A percentile compares a stretch with the other conserved stretches of the same genome.
phyloP scores from a whole-genome alignment of 139 green algal species.

The Auxenochlorella pyrenoidosa region DNA sequence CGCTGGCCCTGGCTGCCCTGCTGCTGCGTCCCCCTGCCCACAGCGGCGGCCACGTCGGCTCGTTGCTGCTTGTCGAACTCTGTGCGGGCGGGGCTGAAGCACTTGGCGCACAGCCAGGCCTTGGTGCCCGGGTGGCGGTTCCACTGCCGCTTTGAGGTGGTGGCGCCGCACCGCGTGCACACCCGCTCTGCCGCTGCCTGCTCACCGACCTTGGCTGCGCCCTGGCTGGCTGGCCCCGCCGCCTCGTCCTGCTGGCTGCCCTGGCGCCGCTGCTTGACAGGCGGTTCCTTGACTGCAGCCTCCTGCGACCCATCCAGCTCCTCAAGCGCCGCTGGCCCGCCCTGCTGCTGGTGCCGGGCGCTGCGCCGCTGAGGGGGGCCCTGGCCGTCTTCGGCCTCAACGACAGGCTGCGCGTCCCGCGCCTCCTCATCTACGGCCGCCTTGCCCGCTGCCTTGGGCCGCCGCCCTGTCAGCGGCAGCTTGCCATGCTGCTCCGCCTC shows the following conservation, averaged over 20 bases:
- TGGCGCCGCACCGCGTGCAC: neutral
- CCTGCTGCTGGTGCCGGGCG: neutral
- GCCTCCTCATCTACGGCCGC: neutral
- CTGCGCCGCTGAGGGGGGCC: too few relatives aligned
- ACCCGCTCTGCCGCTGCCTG: neutral
- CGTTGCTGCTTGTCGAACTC: neutral
- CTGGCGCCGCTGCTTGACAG: neutral
- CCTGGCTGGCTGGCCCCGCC: neutral
- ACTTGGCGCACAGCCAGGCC: neutral
- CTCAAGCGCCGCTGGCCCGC: neutral
- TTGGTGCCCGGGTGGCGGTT: neutral
- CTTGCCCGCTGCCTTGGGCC: too few relatives aligned
- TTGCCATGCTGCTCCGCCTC: too few relatives aligned
- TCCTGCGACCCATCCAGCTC: neutral
- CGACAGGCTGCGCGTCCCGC: neutral
- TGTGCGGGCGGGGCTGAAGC: neutral
- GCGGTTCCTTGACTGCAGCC: neutral
- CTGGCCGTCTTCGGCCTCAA: too few relatives aligned
- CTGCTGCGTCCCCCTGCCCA: neutral
- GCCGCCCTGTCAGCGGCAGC: too few relatives aligned
- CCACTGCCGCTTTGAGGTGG: too few relatives aligned
- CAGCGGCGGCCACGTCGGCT: neutral
- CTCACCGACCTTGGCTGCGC: neutral
- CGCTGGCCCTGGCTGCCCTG: neutral
- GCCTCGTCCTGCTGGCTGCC: neutral